Conservation (phyloP, 2,329 filamentous ascomycete genomes). For the Apiospora phragmitis region DNA sequence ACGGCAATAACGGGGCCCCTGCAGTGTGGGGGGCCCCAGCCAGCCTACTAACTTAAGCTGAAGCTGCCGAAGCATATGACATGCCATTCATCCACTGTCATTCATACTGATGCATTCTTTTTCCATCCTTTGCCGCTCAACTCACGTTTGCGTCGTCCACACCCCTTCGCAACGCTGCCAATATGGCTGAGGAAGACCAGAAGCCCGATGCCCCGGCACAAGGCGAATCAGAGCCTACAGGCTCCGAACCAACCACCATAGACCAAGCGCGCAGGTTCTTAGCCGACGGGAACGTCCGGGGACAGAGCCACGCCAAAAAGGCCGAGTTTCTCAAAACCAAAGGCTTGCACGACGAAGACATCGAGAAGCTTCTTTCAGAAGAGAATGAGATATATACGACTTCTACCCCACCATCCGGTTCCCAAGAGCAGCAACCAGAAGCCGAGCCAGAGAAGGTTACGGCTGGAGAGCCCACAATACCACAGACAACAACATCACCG, state of each 20-base stretch:
- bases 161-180: background rate
- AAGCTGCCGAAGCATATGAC: slow-evolving; percentile 7
- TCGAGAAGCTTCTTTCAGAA: slow-evolving; percentile 60
- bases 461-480: background rate
- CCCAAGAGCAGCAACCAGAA: background rate
- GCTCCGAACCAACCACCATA: background rate
- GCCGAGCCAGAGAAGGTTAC: background rate
- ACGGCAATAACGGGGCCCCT: background rate
- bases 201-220: background rate
- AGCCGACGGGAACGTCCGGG: slow-evolving; percentile 69
- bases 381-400: background rate
- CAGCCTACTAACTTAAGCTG: background rate
- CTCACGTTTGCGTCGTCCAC: background rate
- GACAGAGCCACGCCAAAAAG: slow-evolving; percentile 72
- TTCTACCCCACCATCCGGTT: background rate
- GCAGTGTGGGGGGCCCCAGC: background rate
- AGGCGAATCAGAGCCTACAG: background rate
- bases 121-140: background rate
- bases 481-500: slow-evolving; percentile 1
- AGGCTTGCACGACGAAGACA: slow-evolving; percentile 66
- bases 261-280: slow-evolving; percentile 75
- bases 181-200: background rate
- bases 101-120: background rate
- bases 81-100: background rate
- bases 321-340: slow-evolving; percentile 76